A percentile compares a stretch with the other conserved stretches of the same genome.
These are phyloP conservation scores for Fusarium decemcellulare DNA, from an alignment of 2,329 filamentous ascomycete species.

Conservation along the genomic window DNA sequence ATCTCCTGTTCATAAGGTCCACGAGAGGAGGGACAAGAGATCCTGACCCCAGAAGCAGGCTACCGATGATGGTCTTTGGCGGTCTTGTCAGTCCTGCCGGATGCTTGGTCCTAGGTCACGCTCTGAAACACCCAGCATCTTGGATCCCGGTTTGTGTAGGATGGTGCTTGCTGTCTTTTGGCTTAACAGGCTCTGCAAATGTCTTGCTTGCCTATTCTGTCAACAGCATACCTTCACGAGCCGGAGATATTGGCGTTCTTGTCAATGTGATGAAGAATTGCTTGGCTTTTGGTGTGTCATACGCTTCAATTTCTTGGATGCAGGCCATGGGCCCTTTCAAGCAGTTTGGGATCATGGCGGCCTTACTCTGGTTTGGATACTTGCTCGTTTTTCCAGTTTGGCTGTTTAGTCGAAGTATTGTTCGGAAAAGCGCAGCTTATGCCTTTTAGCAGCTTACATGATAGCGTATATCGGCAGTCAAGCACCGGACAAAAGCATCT, in stretches of 20 bases:
- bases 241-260: conserved; percentile 7
- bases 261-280: conserved; percentile 12
- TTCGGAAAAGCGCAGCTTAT: no score
- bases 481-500: no score
- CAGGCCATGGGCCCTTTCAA: conserved; percentile 3
- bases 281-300: conserved; percentile 12
- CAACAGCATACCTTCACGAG: conserved; percentile 1
- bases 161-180: conserved; percentile 10
- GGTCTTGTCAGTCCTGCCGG: conserved; percentile 9
- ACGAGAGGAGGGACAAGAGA: not conserved
- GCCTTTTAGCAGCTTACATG: no score
- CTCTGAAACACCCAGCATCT: not conserved
- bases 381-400: conserved; percentile 14
- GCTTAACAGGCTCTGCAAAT: conserved; percentile 9
- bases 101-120: conserved; percentile 7
- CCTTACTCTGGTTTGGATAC: conserved; percentile 4
- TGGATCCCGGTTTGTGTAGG: conserved; percentile 5
- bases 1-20: conserved; percentile 4
- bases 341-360: conserved; percentile 14
- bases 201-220: conserved; percentile 15
- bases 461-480: no score
- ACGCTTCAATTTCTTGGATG: conserved; percentile 7
- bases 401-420: not conserved
- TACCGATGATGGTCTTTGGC: not conserved
- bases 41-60: not conserved